phyloP scores from a whole-genome alignment of 208 protist genomes.

The Acanthamoeba castellanii region DNA sequence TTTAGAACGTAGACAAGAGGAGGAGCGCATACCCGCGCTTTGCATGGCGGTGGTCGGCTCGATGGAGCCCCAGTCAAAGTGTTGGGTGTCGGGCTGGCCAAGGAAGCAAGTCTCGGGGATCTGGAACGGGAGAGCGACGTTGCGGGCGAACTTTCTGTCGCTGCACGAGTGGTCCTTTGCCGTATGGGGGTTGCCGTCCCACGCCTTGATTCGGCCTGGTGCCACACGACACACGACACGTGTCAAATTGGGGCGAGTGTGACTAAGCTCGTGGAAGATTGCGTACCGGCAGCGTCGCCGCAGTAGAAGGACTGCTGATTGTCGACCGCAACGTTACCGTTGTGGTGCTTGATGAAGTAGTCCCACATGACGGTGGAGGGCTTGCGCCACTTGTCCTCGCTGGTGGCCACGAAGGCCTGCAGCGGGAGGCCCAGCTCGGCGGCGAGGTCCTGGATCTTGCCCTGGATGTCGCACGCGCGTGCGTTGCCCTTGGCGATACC shows the following conservation, averaged over 20 bases:
- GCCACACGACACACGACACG: neutral
- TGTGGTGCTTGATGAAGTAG: slow-evolving; percentile 25
- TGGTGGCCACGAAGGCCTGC: slow-evolving; percentile 70
- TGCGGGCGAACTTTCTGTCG: slow-evolving; percentile 75
- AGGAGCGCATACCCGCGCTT: neutral
- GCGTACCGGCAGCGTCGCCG: slow-evolving; percentile 14
- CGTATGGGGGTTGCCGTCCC: neutral
- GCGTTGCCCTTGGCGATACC: slow-evolving; percentile 54
- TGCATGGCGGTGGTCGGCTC: slow-evolving; percentile 14
- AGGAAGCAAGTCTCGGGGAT: slow-evolving; percentile 68
- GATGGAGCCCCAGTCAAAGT: slow-evolving; percentile 57
- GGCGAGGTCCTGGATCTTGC: slow-evolving; percentile 53
- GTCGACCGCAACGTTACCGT: slow-evolving; percentile 21
- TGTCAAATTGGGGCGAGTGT: too few relatives aligned
- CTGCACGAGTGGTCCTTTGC: slow-evolving; percentile 60
- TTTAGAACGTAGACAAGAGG: neutral
- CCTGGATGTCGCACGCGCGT: neutral
- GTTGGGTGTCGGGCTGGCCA: neutral
- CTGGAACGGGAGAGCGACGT: slow-evolving; percentile 18
- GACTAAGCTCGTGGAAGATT: neutral
- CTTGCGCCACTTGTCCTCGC: slow-evolving; percentile 68
- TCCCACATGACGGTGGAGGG: slow-evolving; percentile 56
- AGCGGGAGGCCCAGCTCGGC: slow-evolving; percentile 33
- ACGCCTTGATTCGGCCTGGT: neutral
- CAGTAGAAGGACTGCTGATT: neutral